Base-by-base conservation (phyloP, 148 eudicot species). In the Rhododendron ovatum region DNA sequence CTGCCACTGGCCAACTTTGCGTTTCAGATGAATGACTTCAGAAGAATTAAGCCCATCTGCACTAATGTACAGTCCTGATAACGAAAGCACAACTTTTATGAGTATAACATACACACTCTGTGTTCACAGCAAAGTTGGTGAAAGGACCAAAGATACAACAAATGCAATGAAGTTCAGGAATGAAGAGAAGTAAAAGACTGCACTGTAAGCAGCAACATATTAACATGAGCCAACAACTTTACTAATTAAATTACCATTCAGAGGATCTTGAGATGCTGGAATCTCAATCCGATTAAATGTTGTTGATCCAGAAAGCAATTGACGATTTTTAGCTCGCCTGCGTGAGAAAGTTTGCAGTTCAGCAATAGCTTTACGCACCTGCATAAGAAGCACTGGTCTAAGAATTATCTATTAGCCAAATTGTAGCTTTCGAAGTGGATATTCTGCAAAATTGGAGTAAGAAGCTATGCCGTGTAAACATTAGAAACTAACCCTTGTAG, bases 1-100 rank as follows among this genome's bases (percentile, higher is more conserved):
- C 87, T 93, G 84, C 99, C 99, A 98, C 82, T 98, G 99, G 53
- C 99, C 99, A 90, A 94, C 92, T 88, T 89, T 94, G 84, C 94
- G 98, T 88, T 91, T 95, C 90, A 98, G 55, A 86, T 98, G 96
- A 86, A 98, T 94, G 78, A 98, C 98, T 90, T 98, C 99, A 53
- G 98, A 93, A 84, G 93, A 75, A 89, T 86, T 89, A 74, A 92
- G 95, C 76, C 96, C 98, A 91, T 93, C 96, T 20, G 96, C 90
- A 81, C 96, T 96, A 81, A 98, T 91, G 88, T 95, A 98, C 65
- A 98, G 91, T 71, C 99, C 99, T 95, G 84, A 33, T 15, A 80
- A 79, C 26, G 35, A 67, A 89, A 43, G 17, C 78, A 20, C 8
- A 75, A 39, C 48, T 75, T 75, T 8, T 75, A 17, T 75, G 12